Base-by-base conservation (phyloP, 2,329 filamentous ascomycete species). In the Penicillium sp. region DNA sequence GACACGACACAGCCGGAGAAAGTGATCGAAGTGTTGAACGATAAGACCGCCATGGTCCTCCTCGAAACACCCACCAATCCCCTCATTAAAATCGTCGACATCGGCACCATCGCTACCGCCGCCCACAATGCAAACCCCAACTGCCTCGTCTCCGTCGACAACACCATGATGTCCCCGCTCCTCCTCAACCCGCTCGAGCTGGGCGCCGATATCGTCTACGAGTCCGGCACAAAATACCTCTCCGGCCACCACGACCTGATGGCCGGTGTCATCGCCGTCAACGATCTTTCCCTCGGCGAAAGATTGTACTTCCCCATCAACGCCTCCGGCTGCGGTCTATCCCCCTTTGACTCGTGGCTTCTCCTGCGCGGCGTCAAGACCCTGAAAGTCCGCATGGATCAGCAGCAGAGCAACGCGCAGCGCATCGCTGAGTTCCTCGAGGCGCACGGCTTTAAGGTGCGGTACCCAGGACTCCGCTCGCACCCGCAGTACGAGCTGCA, bases 241-340 rank as follows among this genome's bases (percentile, higher is more conserved):
- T 97, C 92, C 1, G 94, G 94, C 28, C 94, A 99, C 74, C 94
- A 99, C 80, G 95, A 99, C 71, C 89, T 99, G 70, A 99, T 99
- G 94, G 94, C 94, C 9, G 94, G 95, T 59, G 92, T 99, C 26
- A 89, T 99, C 62, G 94, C 92, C 19, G 86, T 92, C 73, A 97
- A 97, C 72, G 88, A 96, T 69, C 74, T 85, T 4, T 79, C 85
- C 3, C 79, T 99, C 24, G 92, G 89, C 43, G 92, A 99, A 67
- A 91, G 89, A 70, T 86, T 99, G 63, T 99, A 89, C 79, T 97
- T 97, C 77, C 93, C 91, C 53, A 97, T 99, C 81, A 99, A 99
- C 73, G 87, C 92, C 1, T 96, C 92, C 0, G 94, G 94, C 39
- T 97, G 94, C 70, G 94, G 94, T 9, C 82, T 99, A 6, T 89